Evolutionary conservation across 2,329 filamentous ascomycete genomes (phyloP), one percentile per base, ranked within the genome.

Genomic region (Zymoseptoria ardabiliae): DNA sequence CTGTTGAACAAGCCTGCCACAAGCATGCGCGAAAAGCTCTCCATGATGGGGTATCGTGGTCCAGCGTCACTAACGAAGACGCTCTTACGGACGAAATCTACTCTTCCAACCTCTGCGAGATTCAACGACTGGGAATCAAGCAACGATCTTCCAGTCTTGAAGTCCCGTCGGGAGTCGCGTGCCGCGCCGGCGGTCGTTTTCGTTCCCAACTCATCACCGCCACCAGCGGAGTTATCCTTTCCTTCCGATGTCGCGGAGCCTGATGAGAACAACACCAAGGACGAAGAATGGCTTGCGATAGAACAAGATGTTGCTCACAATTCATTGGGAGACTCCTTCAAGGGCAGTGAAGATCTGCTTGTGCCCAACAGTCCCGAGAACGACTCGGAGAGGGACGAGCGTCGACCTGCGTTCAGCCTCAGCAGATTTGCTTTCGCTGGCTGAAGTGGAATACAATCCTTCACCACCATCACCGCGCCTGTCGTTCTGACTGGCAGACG

Each of bases 301-400:
- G 52, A 69, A 58, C 68, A 9, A 28, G 22, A 23, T 5, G 28
- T 23, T 17, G 28, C 58, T 20, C 35, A 45, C 35, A 45, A 13
- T 45, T 45, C 35, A 17, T n/a, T 45, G 6, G 35, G 35, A n/a
- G 35, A 45, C 13, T 20, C 30, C 3, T 63, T 72, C 7, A 74
- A 74, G 60, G 78, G 78, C 11, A 80, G 78, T 60, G 78, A 80
- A 62, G 78, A 80, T 54, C 59, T 79, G 19, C 65, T 80, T 13
- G 71, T 79, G 0, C 77, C 76, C 0, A 74, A 78, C 50, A 80
- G 78, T 64, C 71, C 71, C 19, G 74, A 75, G 41, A 72, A 67
- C 17, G 74, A 75, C 48, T 72, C 70, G 23, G 70, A 74, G 1
- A 70, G 57, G 4, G 73, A 74, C 49, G 70, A 61, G 19, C 69